Conservation (phyloP, 2,329 filamentous ascomycete genomes). For the Pezizomycotina sp. region DNA sequence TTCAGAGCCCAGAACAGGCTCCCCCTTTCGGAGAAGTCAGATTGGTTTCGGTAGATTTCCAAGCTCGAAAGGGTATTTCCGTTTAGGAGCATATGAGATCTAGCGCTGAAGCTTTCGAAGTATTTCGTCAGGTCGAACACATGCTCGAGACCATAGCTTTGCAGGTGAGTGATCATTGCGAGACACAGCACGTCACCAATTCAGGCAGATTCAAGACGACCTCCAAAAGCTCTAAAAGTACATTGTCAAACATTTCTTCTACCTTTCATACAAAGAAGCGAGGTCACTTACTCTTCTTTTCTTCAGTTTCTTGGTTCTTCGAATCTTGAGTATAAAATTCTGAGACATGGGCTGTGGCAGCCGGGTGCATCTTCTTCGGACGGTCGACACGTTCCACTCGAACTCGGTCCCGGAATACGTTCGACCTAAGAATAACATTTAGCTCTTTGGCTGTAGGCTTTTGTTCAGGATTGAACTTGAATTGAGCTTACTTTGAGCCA, state of each 20-base stretch:
- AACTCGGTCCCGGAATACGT: conserved; percentile 80
- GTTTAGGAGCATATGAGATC: conserved; percentile 89
- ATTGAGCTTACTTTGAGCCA: conserved; percentile 42
- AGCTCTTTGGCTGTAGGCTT: conserved; percentile 15
- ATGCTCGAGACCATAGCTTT: conserved; percentile 83
- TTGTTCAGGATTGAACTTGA: not conserved
- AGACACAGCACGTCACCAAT: conserved; percentile 76
- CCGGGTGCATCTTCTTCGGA: conserved; percentile 63
- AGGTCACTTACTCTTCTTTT: conserved; percentile 17
- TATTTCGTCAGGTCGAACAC: conserved; percentile 94
- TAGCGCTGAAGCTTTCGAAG: conserved; percentile 85
- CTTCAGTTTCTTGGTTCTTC: conserved; percentile 43
- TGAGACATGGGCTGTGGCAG: conserved; percentile 76
- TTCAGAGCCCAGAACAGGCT: conserved; percentile 93
- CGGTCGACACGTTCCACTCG: conserved; percentile 66
- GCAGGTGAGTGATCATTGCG: conserved; percentile 86
- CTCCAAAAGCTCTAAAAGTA: conserved; percentile 49
- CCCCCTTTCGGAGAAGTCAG: conserved; percentile 66
- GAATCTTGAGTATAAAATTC: conserved; percentile 83
- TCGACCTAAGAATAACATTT: conserved; percentile 40
- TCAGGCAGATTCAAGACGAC: conserved; percentile 75
- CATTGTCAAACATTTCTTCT: not conserved
- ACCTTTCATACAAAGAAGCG: not conserved
- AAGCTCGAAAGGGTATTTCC: conserved; percentile 87
- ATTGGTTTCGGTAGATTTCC: conserved; percentile 90